A percentile compares a stretch with the other conserved stretches of the same genome.
phyloP scores from a whole-genome alignment of 495 filamentous ascomycete species.

The Xylaria acuta region DNA sequence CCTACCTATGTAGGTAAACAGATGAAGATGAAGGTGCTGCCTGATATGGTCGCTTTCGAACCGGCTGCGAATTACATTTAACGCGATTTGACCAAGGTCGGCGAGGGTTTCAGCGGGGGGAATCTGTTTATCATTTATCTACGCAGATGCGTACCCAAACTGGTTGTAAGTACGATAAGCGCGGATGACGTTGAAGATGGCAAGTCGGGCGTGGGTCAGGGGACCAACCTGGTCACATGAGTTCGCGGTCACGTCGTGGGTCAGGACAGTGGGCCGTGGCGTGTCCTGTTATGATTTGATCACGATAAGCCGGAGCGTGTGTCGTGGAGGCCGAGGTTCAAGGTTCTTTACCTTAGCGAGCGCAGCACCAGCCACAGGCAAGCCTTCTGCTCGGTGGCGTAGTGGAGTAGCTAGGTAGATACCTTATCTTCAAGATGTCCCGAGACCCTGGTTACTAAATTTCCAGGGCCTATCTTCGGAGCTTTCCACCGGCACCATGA shows the following conservation, averaged over 20 bases:
- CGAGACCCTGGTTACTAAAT: background rate
- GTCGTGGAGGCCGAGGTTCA: no score
- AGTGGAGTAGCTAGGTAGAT: background rate
- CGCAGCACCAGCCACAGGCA: background rate
- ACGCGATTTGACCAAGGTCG: background rate
- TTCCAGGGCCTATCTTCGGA: conserved; percentile 1
- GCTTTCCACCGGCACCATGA: background rate
- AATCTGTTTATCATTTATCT: conserved; percentile 7
- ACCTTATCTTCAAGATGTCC: background rate
- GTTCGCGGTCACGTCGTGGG: conserved; percentile 18
- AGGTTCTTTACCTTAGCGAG: background rate
- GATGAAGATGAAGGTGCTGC: background rate
- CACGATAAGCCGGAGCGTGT: background rate
- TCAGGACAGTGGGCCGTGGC: background rate
- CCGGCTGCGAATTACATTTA: background rate
- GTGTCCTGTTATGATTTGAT: conserved; percentile 21
- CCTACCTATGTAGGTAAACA: background rate
- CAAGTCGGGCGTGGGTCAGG: background rate
- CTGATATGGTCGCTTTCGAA: conserved; percentile 3
- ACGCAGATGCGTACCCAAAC: background rate
- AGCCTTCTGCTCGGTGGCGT: background rate
- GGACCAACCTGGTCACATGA: conserved; percentile 24
- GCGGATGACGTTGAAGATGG: conserved; percentile 15
- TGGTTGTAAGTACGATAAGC: background rate
- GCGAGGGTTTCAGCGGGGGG: background rate